A percentile compares a stretch with the other conserved stretches of the same genome.
These are phyloP conservation scores for Saccharomycopsis sp. DNA, from an alignment of 805 yeast genomes.

Conservation along the genomic window DNA sequence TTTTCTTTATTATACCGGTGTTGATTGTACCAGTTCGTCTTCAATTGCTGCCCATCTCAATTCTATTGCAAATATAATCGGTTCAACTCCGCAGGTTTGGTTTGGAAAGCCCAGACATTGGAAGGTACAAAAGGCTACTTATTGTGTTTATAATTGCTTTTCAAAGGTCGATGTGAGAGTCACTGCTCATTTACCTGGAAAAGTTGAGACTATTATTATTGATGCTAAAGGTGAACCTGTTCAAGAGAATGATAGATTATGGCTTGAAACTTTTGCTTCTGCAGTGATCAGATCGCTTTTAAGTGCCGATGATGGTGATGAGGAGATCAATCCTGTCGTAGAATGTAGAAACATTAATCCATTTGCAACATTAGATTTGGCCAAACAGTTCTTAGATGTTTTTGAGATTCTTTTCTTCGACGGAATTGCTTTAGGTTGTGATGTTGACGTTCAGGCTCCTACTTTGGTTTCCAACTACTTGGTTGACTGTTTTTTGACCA, in stretches of 20 bases:
- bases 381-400: conserved; percentile 50
- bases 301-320: conserved; percentile 49
- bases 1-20: conserved; percentile 66
- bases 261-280: conserved; percentile 52
- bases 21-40: conserved; percentile 70
- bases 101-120: conserved; percentile 67
- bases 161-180: conserved; percentile 64
- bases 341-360: conserved; percentile 84
- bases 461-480: conserved; percentile 58
- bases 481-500: conserved; percentile 65
- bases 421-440: conserved; percentile 64
- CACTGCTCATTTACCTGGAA: conserved; percentile 70
- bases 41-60: conserved; percentile 72
- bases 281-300: conserved; percentile 71
- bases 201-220: conserved; percentile 47
- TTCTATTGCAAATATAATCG: conserved; percentile 56
- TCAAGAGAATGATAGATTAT: conserved; percentile 41
- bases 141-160: conserved; percentile 57
- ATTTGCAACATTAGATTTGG: conserved; percentile 42
- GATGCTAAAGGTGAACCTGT: conserved; percentile 47
- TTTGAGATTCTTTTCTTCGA: conserved; percentile 60
- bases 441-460: conserved; percentile 64
- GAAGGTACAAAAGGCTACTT: conserved; percentile 66
- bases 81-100: conserved; percentile 63
- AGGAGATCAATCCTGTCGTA: conserved; percentile 64